A percentile compares a stretch with the other conserved stretches of the same genome.
These are phyloP conservation scores for Trichoderma sp. DNA, from an alignment of 2,329 filamentous ascomycete species.

Conservation along the genomic window DNA sequence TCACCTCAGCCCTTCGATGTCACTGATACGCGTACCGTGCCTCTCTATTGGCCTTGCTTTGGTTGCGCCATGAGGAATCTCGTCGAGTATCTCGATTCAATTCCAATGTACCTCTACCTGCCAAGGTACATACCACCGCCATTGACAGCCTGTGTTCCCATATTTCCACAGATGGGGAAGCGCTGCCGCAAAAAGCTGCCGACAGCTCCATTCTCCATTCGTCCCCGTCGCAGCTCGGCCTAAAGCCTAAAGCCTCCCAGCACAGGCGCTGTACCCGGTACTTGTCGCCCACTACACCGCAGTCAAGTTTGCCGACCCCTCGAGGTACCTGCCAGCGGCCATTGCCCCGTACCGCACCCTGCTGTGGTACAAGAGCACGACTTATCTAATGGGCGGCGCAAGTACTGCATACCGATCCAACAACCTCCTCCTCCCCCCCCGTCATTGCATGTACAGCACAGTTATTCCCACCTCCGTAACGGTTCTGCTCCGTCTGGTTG, in stretches of 20 bases:
- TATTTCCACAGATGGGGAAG: neutral
- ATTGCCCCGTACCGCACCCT: neutral
- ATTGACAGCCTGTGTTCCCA: neutral
- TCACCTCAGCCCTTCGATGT: neutral
- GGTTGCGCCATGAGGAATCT: neutral
- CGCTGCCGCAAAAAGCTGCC: neutral
- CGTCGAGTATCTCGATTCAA: neutral
- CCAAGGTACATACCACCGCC: neutral
- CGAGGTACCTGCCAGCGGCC: neutral
- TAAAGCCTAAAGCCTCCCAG: neutral
- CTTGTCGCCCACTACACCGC: neutral
- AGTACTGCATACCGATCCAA: constrained; percentile 4
- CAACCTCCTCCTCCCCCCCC: constrained; percentile 7
- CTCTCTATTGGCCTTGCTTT: neutral
- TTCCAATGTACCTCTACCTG: neutral
- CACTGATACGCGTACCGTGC: neutral
- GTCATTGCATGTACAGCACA: neutral
- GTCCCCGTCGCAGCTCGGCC: neutral
- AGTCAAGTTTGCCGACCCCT: neutral
- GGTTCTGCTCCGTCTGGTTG: constrained; percentile 12
- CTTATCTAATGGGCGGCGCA: neutral
- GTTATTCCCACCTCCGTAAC: constrained; percentile 13
- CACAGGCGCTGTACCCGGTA: neutral
- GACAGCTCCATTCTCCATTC: neutral
- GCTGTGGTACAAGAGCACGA: neutral